These are phyloP conservation scores for Capsella rubella DNA, from an alignment of 441 rosid genomes.

Conservation along the genomic window DNA sequence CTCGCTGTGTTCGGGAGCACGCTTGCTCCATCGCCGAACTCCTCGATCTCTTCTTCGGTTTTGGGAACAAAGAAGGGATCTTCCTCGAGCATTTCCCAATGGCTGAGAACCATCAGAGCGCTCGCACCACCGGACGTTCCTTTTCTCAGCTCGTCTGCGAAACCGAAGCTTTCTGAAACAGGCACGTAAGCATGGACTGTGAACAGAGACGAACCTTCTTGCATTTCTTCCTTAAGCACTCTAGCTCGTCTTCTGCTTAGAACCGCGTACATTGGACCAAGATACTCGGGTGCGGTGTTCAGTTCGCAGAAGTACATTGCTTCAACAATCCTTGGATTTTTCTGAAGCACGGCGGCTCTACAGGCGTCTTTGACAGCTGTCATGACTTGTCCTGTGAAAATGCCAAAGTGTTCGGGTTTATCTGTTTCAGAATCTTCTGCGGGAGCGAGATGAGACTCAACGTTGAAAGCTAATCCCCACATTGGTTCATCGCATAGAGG, in stretches of 20 bases:
- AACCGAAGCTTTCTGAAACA: slow-evolving; percentile 89
- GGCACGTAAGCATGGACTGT: slow-evolving; percentile 87
- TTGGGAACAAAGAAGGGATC: slow-evolving; percentile 94
- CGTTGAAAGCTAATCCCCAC: slow-evolving; percentile 91
- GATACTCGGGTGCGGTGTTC: slow-evolving; percentile 76
- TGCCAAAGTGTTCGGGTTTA: slow-evolving; percentile 67
- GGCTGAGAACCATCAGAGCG: slow-evolving; percentile 91
- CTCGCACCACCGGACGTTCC: slow-evolving; percentile 92
- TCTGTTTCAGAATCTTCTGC: slow-evolving; percentile 50
- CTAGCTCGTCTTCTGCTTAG: slow-evolving; percentile 80
- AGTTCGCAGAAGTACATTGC: slow-evolving; percentile 96
- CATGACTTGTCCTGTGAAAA: slow-evolving; percentile 90
- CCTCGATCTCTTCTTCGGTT: slow-evolving; percentile 93
- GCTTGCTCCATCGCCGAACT: slow-evolving; percentile 93
- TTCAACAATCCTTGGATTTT: slow-evolving; percentile 83
- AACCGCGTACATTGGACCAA: slow-evolving; percentile 88
- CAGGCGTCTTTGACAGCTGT: slow-evolving; percentile 89
- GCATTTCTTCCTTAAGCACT: slow-evolving; percentile 93
- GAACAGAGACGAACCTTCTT: slow-evolving; percentile 85
- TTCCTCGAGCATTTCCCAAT: slow-evolving; percentile 88
- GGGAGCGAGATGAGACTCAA: slow-evolving; percentile 68
- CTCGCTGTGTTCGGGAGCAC: slow-evolving; percentile 87
- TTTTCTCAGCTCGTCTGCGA: slow-evolving; percentile 85
- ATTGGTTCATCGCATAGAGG: slow-evolving; percentile 93
- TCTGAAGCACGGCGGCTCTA: slow-evolving; percentile 78